Conservation (phyloP, 441 rosid genomes). For the Rhodomyrtus psidioides region DNA sequence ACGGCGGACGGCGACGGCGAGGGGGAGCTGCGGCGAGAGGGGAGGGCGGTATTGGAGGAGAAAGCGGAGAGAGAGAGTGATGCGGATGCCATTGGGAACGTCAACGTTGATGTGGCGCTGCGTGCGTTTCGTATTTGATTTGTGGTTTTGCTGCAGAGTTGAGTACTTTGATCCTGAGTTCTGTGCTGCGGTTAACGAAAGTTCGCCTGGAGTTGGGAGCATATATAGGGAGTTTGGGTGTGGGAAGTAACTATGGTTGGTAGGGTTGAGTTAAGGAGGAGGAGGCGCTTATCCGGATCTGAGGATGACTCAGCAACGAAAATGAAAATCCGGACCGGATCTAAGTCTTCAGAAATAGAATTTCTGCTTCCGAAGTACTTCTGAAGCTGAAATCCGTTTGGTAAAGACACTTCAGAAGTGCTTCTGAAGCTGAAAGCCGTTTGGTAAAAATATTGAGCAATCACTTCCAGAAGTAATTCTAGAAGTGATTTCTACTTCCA, state of each 20-base stretch:
- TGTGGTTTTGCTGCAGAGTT: neutral
- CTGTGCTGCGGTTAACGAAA: neutral
- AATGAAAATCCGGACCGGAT: too few species aligned
- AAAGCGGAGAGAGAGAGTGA: conserved; percentile 11
- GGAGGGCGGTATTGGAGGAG: conserved; percentile 6
- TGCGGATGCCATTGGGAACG: conserved; percentile 7
- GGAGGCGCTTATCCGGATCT: conserved; percentile 12
- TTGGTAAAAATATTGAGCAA: too few species aligned
- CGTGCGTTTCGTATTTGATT: neutral
- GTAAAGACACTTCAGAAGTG: too few species aligned
- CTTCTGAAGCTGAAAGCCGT: too few species aligned
- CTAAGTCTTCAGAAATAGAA: accelerated
- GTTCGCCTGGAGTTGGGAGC: neutral
- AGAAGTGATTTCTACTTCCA: too few species aligned
- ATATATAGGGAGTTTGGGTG: neutral
- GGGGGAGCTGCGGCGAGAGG: neutral
- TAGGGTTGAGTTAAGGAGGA: conserved; percentile 12
- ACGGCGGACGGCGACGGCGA: conserved; percentile 6
- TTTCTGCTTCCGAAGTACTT: too few species aligned
- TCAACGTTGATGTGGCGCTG: neutral
- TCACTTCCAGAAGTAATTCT: too few species aligned
- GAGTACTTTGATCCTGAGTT: neutral
- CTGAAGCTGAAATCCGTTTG: too few species aligned
- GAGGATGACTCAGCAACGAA: conserved; percentile 29
- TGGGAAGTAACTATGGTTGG: conserved; percentile 9